Evolutionary conservation across 2,329 filamentous ascomycete species (phyloP), one percentile per base, ranked within the genome.

Genomic region (Plenodomus biglobosus): DNA sequence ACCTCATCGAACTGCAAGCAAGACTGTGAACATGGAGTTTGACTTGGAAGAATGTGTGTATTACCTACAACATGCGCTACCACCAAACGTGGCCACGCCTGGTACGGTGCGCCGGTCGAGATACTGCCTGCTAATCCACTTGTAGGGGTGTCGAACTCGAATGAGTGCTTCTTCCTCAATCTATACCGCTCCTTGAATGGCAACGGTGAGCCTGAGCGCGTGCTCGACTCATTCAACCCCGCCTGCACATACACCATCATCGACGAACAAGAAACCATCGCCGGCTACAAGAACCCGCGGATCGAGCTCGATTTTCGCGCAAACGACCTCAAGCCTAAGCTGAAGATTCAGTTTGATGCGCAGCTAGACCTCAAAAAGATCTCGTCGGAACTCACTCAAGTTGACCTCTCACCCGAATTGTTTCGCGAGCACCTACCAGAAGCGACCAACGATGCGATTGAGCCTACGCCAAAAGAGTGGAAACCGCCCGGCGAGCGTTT

Each of bases 241-340:
- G 82, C 83, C 65, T 95, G 92, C 70, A 96, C 92, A 16, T 96
- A 97, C 72, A 78, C 90, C 1, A 87, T 99, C 55, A 96, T 97
- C 61, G 90, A 90, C 64, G 87, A 97, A n/a, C 86, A 94, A 8
- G 91, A 99, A 72, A 82, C 81, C 22, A 92, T 97, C 56, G 92
- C 95, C 62, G 92, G 92, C 32, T 96, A 96, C 77, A 86, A 90
- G 68, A 84, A 85, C 44, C 80, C 96, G 46, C 84, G 84, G 56
- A 86, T 97, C 66, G 82, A 84, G 54, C 75, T 97, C 46, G 84
- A 84, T 53, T 85, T 86, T 59, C 79, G 80, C 27, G 81, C 82
- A 34, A 82, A 87, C 68, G 88, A 96, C 68, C 84, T 97, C 75
- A 85, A 85, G 58, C 90, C 92, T 0, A 83, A 88, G 59, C 70